Evolutionary conservation across 257 asterid species (phyloP), one percentile per base, ranked within the genome.

Genomic region (Nyctanthes arbortristis): DNA sequence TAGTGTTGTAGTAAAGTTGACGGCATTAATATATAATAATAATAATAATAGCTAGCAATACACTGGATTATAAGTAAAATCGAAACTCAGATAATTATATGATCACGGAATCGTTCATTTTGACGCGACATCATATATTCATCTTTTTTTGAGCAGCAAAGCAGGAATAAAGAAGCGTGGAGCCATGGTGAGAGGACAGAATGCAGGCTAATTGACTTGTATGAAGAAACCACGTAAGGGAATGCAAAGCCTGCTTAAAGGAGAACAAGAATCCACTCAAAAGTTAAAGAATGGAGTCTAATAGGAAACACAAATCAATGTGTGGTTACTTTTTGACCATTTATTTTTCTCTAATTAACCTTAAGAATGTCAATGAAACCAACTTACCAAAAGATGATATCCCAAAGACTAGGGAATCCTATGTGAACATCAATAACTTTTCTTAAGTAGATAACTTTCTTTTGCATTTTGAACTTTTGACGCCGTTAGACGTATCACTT

Each of bases 271-370:
- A 87, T 87, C 97, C 85, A 83, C 85, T 80, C 76, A 85, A 90
- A 91, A 89, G 93, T 93, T 70, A 89, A 73, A 74, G 82, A 85
- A 87, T 87, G 93, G 90, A 87, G 85, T 82, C 75, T 84, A 84
- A 87, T 78, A 83, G 84, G 80, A 84, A 80, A 87, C 88, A 79
- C 61, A 75, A 78, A 80, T 81, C 79, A 81, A 80, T 83, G 77
- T 68, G 75, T 79, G 73, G 78, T 88, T 78, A 74, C 96, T 72
- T 88, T 87, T 88, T 84, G 88, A 89, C 96, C 90, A 85, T 65
- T 63, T 60, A 62, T 72, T 66, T 72, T 66, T 69, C 73, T 77
- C 56, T 74, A 67, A 70, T 77, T 70, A 61, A 75, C 77, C 81
- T 79, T 67, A 28, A 70, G 43, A 76, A 86, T 84, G 93, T 83